Percentiles rank a stretch among this genome's conserved stretches.
phyloP scores from a whole-genome alignment of 1,139 yeast species.

The Suhomyces bokatorum region DNA sequence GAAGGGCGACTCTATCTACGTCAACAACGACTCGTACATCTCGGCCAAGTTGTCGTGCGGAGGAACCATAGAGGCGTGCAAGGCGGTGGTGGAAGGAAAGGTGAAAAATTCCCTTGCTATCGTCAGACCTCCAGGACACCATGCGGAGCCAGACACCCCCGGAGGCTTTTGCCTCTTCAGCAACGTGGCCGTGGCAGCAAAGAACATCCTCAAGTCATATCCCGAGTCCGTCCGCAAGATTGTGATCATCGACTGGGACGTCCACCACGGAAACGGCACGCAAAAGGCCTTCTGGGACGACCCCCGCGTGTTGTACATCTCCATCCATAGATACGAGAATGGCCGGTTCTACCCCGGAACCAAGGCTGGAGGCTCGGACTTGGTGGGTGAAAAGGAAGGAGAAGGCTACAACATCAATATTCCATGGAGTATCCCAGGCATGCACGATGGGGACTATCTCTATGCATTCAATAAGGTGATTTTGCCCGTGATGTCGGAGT shows the following conservation, averaged over 20 bases:
- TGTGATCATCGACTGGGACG: constrained; percentile 93
- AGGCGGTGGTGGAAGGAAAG: constrained; percentile 88
- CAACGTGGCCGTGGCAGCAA: constrained; percentile 97
- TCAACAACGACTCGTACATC: constrained; percentile 83
- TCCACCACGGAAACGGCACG: constrained; percentile 98
- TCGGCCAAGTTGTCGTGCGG: constrained; percentile 95
- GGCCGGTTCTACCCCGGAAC: constrained; percentile 97
- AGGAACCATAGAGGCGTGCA: constrained; percentile 94
- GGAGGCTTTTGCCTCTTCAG: constrained; percentile 97
- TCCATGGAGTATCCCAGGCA: constrained; percentile 93
- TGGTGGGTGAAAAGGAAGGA: constrained; percentile 83
- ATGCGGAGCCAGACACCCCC: constrained; percentile 95
- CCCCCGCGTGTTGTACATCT: constrained; percentile 86
- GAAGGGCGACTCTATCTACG: constrained; percentile 90
- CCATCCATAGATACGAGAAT: constrained; percentile 88
- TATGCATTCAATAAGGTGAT: constrained; percentile 89
- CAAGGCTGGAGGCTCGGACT: constrained; percentile 69
- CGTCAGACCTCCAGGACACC: constrained; percentile 99
- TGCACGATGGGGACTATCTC: constrained; percentile 93
- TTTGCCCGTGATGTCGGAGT: constrained; percentile 86
- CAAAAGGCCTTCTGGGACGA: constrained; percentile 89
- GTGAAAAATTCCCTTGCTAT: constrained; percentile 93
- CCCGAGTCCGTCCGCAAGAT: constrained; percentile 88
- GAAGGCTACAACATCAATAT: constrained; percentile 85
- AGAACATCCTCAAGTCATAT: constrained; percentile 73